Evolutionary conservation across 23 red algal species (phyloP), one percentile per base, ranked within the genome.

Genomic region (Gracilaria gracilis): DNA sequence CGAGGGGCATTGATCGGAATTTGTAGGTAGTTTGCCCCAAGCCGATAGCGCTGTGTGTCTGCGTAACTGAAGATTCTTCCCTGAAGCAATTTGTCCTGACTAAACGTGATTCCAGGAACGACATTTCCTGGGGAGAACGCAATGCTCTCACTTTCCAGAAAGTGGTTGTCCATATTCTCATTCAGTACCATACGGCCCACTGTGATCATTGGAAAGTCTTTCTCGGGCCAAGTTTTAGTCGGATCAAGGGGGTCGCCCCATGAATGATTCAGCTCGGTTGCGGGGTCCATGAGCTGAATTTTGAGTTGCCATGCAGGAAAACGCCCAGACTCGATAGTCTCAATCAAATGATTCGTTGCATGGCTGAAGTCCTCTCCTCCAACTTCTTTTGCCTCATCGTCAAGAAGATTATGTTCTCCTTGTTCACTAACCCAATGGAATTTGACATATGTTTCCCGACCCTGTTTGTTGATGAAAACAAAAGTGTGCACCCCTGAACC

Each of bases 11-110:
- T 98, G 58, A 98, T 98, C 29, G 97, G 97, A 32, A 98, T 86
- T 44, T 95, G 86, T 61, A 96, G 58, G 44, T 98, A 98, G 59
- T 98, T 98, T 21, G 93, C 90, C 1, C 97, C 97, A 14, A 98
- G 87, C 16, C 97, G 93, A 83, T 98, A 96, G 27, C 97, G 91
- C 87, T 98, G 97, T 67, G 97, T 98, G 75, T 98, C 97, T 58
- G 88, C 87, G 62, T 98, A 98, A 33, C 88, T 93, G 75, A 98
- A 96, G 24, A 98, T 90, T 24, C 97, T 93, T 16, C 88, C 91
- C 58, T 98, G 97, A 17, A 98, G 90, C 69, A 98, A 57, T 53
- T 98, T 98, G 84, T 98, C 97, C 35, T 98, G 93, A 35, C 93
- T 93, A 24, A 88, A 93, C 49, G 92, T 90, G 65, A 98, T 96